phyloP scores from a whole-genome alignment of 768 basidiomycete species.

The Grammothele lineata region DNA sequence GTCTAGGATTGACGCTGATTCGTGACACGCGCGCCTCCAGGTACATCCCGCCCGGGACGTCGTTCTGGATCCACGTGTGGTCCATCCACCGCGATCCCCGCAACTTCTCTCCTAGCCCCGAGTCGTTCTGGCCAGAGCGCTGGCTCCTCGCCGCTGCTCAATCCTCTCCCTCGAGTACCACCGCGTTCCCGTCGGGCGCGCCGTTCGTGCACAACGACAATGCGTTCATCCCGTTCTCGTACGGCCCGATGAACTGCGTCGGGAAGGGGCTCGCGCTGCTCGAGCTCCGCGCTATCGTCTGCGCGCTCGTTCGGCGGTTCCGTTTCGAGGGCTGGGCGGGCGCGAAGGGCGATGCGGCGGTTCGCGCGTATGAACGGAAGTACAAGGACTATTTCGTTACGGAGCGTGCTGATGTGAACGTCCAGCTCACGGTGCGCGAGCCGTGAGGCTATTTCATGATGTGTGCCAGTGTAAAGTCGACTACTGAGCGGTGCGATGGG shows the following conservation, averaged over 20 bases:
- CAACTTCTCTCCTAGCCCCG: constrained; percentile 39
- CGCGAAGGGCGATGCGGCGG: no score
- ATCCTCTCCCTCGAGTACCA: neutral
- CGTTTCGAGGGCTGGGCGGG: constrained; percentile 20
- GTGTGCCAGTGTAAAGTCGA: no score
- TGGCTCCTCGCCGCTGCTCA: constrained; percentile 31
- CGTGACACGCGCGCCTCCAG: constrained; percentile 18
- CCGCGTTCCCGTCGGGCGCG: no score
- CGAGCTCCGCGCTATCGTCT: constrained; percentile 29
- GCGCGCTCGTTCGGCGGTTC: constrained; percentile 30
- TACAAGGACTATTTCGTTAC: neutral
- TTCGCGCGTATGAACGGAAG: neutral
- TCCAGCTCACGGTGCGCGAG: no score
- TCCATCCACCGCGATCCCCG: constrained; percentile 37
- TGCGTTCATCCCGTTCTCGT: constrained; percentile 41
- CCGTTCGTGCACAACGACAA: constrained; percentile 19
- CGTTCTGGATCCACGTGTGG: constrained; percentile 31
- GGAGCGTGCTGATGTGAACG: no score
- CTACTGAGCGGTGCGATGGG: no score
- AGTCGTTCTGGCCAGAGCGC: constrained; percentile 39
- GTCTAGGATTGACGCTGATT: neutral
- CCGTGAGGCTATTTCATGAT: no score
- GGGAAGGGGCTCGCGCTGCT: constrained; percentile 41
- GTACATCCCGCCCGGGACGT: constrained; percentile 37
- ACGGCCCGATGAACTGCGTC: constrained; percentile 47